phyloP scores from a whole-genome alignment of 768 basidiomycete species.

The Pulveroboletus frians region DNA sequence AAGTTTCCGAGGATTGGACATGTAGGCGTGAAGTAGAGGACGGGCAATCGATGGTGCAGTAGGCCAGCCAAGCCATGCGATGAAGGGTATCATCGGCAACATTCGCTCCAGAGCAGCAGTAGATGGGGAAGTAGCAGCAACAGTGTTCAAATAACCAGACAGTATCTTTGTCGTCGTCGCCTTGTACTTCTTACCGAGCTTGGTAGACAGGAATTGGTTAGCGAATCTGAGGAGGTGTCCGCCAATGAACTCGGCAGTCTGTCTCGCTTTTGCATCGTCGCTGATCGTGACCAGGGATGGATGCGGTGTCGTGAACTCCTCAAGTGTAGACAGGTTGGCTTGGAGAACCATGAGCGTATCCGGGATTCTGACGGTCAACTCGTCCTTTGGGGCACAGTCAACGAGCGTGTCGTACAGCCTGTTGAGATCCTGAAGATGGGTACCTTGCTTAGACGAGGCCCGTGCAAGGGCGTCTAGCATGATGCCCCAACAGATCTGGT shows the following conservation, averaged over 20 bases:
- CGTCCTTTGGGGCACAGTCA: slow-evolving; percentile 32
- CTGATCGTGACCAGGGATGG: not conserved
- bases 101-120: slow-evolving; percentile 3
- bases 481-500: slow-evolving; percentile 47
- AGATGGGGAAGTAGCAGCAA: slow-evolving; percentile 1
- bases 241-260: slow-evolving; percentile 26
- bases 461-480: slow-evolving; percentile 55
- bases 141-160: slow-evolving; percentile 15
- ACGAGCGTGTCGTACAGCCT: slow-evolving; percentile 43
- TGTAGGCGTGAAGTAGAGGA: slow-evolving; percentile 44
- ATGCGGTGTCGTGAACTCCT: slow-evolving; percentile 6
- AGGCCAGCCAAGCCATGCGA: slow-evolving; percentile 30
- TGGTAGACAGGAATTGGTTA: slow-evolving; percentile 11
- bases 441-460: slow-evolving; percentile 22
- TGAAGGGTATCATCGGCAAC: slow-evolving; percentile 26
- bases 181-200: slow-evolving; percentile 12
- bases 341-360: slow-evolving; percentile 43
- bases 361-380: slow-evolving; percentile 29
- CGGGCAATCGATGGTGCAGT: slow-evolving; percentile 33
- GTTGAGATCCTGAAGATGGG: slow-evolving; percentile 52
- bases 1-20: slow-evolving; percentile 35
- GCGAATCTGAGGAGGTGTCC: slow-evolving; percentile 7
- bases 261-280: slow-evolving; percentile 6
- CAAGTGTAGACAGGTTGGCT: slow-evolving; percentile 37
- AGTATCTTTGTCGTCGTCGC: slow-evolving; percentile 11